Conservation (phyloP, 2,329 filamentous ascomycete genomes). For the Seiridium unicorne region DNA sequence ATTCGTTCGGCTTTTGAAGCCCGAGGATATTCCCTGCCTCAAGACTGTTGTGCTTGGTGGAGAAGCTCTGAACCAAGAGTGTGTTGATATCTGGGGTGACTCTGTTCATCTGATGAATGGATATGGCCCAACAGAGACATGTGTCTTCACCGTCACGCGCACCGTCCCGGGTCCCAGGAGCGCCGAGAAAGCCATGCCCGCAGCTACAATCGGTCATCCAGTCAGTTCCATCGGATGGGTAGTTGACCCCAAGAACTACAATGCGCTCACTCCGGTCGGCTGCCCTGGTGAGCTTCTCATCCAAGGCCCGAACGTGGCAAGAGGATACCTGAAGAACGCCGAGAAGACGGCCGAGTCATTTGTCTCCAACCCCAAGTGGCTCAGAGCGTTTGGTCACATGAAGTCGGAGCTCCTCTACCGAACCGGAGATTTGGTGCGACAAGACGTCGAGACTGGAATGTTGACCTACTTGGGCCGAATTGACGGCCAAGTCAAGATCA, state of each 20-base stretch:
- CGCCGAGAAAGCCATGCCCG: neutral
- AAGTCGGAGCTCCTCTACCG: constrained; percentile 27
- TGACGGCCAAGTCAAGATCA: constrained; percentile 39
- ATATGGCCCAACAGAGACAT: constrained; percentile 2
- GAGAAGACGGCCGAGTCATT: constrained; percentile 21
- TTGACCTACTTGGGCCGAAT: constrained; percentile 32
- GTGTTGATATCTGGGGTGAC: neutral
- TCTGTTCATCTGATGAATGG: neutral
- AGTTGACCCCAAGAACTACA: constrained; percentile 9
- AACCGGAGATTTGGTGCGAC: constrained; percentile 34
- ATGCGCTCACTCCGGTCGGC: constrained; percentile 12
- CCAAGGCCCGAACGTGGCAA: constrained; percentile 10
- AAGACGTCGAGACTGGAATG: constrained; percentile 25
- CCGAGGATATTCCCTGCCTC: neutral
- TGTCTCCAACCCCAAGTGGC: constrained; percentile 13
- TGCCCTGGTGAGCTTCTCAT: constrained; percentile 16
- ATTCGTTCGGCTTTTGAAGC: constrained; percentile 3
- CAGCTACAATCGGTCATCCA: constrained; percentile 1
- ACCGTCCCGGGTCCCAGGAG: neutral
- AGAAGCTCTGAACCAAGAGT: neutral
- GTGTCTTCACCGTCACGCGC: neutral
- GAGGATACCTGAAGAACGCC: constrained; percentile 29
- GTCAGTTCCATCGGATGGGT: constrained; percentile 8
- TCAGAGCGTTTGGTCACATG: neutral
- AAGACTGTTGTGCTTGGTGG: constrained; percentile 4